Evolutionary conservation across 306 rosid genomes (phyloP), one percentile per base, ranked within the genome.

Genomic region (Arachis stenosperma): DNA sequence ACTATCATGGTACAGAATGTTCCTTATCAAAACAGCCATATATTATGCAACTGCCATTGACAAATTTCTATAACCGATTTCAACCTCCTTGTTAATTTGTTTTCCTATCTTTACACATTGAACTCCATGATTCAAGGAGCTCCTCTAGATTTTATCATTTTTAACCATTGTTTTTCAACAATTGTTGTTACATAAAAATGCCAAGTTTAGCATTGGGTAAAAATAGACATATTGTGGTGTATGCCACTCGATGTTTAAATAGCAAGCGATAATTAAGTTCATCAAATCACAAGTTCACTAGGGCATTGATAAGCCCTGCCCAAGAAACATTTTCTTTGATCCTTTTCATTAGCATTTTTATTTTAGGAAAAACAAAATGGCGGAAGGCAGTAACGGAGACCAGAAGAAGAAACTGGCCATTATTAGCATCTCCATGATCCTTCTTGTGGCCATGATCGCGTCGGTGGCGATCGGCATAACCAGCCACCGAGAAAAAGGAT

Each of bases 371-470:
- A 33, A 33, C 37, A 33, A n/a, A 9, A 76, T 76, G 75, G 62
- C n/a, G 17, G 62, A 7, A 44, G 0, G 2, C 9, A 22, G 33
- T 22, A 30, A 29, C 11, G 9, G 2, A 2, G 29, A 48, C 5
- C 12, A 44, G 9, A 10, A 40, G 41, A 71, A 13, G 47, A 70
- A 8, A 47, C 17, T 52, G 14, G 50, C 71, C 6, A 14, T 81
- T 53, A 37, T 81, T 14, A 70, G 81, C 7, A 1, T 81, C 5
- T 81, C 85, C 43, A 71, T 78, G 4, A 37, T 81, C 54, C 85
- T 81, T 41, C 68, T 81, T 9, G 67, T 76, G 17, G 75, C 78
- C 0, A 37, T 82, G 75, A 71, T 82, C 3, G 81, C 59, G 0
- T 67, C 64, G 0, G 75, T 79, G 5, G 81, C 46, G 0, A 65